Evolutionary conservation across 192 early-diverging fungal species (phyloP), one percentile per base, ranked within the genome.

Genomic region (Spinellus fusiger): DNA sequence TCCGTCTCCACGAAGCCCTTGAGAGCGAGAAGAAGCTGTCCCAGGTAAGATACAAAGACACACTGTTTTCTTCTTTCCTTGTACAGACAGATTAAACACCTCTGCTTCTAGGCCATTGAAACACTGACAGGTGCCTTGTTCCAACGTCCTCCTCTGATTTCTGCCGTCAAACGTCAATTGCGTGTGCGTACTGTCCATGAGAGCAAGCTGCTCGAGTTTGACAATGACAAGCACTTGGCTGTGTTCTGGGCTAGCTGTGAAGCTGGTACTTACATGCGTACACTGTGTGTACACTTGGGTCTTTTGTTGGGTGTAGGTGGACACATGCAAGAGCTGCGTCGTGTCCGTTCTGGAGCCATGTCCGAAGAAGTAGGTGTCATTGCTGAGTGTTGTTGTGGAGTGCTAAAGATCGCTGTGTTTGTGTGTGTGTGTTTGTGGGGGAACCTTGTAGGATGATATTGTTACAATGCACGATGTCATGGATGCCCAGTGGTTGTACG

Each of bases 231-330:
- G 47, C 91, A 99, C 67, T 76, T 99, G 76, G 91, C 83, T 60
- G 92, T 96, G 27, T 98, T 99, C 80, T 98, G 95, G 95, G 95
- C 93, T 35, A 87, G 81, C 56, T 99, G 96, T 78, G 96, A 99
- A 83, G 96, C 96, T 53, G 96, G 96, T 60, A 99, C 96, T 13
- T 99, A 99, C 71, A 95, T 99, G 76, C 91, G 96, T 81, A 99
- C 96, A n/a, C 75, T 99, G 55, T 99, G 96, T 73, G 95, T 98
- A 28, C 96, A 99, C 73, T 73, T 99, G 76, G 96, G 96, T 66
- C 80, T 99, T 9, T 76, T 99, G 55, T 80, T 99, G 50, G 92
- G 91, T 51, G 92, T 91, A 54, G 96, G 96, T 69, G 96, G 94
- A 16, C 96, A 99, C 69, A 99, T 99, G 96, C 93, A 96, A 81